Conservation (phyloP, 75 land plant genomes). For the Sequoiadendron giganteum region DNA sequence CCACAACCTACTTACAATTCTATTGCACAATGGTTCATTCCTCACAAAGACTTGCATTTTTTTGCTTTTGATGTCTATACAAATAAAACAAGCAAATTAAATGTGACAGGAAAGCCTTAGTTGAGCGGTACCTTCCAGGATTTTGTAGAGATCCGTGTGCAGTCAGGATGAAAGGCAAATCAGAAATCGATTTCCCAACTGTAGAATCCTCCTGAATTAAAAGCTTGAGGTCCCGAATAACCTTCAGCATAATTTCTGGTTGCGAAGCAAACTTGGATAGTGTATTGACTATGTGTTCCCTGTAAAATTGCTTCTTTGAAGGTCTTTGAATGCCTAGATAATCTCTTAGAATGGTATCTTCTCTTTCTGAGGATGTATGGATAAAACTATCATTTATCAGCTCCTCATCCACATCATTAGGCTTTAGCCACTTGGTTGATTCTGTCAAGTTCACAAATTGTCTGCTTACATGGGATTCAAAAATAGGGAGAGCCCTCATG, state of each 20-base stretch:
- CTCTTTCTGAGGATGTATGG: slow-evolving; percentile 68
- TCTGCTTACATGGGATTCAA: slow-evolving; percentile 71
- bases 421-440: slow-evolving; percentile 57
- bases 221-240: slow-evolving; percentile 53
- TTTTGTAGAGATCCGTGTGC: slow-evolving; percentile 60
- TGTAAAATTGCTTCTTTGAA: slow-evolving; percentile 58
- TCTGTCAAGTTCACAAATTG: slow-evolving; percentile 41
- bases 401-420: slow-evolving; percentile 59
- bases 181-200: slow-evolving; percentile 38
- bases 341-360: slow-evolving; percentile 51
- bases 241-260: slow-evolving; percentile 40
- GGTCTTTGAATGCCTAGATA: slow-evolving; percentile 63
- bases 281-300: slow-evolving; percentile 45
- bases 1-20: background rate
- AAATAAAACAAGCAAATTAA: background rate
- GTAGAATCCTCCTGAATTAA: slow-evolving; percentile 50
- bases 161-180: slow-evolving; percentile 67
- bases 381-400: slow-evolving; percentile 71
- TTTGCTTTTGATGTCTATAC: background rate
- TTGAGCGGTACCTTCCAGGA: slow-evolving; percentile 58
- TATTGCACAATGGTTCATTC: background rate
- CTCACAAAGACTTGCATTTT: background rate
- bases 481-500: slow-evolving; percentile 70
- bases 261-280: slow-evolving; percentile 40
- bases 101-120: background rate